Base-by-base conservation (phyloP, 345 rosid species). In the Bruguiera parviflora region DNA sequence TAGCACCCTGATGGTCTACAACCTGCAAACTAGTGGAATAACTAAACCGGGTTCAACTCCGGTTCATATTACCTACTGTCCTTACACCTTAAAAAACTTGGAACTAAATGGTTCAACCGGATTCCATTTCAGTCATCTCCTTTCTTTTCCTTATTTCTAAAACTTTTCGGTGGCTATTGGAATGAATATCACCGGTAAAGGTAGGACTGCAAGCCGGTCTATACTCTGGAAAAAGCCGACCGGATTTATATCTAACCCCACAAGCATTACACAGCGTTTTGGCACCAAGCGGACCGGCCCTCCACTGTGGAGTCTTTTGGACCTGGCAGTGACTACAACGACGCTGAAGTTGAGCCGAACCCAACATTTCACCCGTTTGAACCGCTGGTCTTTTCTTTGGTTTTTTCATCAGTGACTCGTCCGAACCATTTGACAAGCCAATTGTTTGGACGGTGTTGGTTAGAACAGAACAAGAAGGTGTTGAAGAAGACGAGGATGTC, bases 121-220 rank as follows among this genome's bases (percentile, higher is more conserved):
- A 39, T 3, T 71, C 79, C 51, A 74, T 13, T 25, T 43, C 81
- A 6, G 46, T 53, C 47, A 49, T 13, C 29, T 77, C 85, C 58
- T 76, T 86, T 59, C 29, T 81, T 71, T 62, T 79, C 76, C 89
- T 80, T 65, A 86, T 81, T 70, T 86, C 89, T 56, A 85, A 4
- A 53, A 86, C 89, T 71, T 78, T 83, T 60, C 89, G 64, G 61
- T 86, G 89, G 61, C 83, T 86, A 31, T 83, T 86, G 15, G 89
- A 86, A 75, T 86, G 87, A 37, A 74, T 3, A 0, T 81, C 80
- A 16, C 64, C 62, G 2, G 87, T 79, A 67, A 86, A 86, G 0
- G 85, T 83, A 0, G 89, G 89, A 61, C 89, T 86, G 65, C 89
- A 81, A 22, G 89, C 89, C 65, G 89, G 89, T 65, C 89, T 73